Evolutionary conservation across 2,329 filamentous ascomycete genomes (phyloP), one percentile per base, ranked within the genome.

Genomic region (Alternaria consortialis): DNA sequence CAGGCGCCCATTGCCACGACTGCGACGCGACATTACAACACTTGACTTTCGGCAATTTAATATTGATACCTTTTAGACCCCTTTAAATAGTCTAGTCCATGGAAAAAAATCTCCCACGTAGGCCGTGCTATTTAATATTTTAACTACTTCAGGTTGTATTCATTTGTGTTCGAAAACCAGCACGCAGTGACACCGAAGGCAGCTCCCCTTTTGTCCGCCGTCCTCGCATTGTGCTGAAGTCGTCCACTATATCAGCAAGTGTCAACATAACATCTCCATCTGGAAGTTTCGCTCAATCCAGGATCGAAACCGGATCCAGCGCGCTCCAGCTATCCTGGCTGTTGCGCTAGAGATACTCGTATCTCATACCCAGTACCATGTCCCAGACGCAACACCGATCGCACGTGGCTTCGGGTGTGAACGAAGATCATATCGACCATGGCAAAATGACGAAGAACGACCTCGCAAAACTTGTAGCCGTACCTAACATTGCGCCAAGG

Each of bases 401-500:
- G 7, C 23, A 25, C 7, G 17, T 17, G 5, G 1, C 34, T 39
- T 9, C 23, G 4, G 34, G 9, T 9, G 8, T 17, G 15, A 20
- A 39, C 9, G 1, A 5, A 27, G 12, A 2, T 31, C 34, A 27
- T 42, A 12, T 9, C 3, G 8, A 17, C 7, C 27, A 39, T 15
- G 23, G 32, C 7, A 53, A 37, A n/a, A 29, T n/a, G 17, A 25
- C n/a, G 17, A 53, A 34, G 29, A 27, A 29, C 15, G 27, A 50
- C 29, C 6, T 50, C 2, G 56, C 60, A 34, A 59, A 48, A 3
- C 40, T 53, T 43, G 56, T 62, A 50, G 60, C 60, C 32, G 34
- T 62, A 25, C 56, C 60, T n/a, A 48, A 53, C 5, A 52, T 59
- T 34, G 20, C 52, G 29, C 13, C 42, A 17, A 50, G 25, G 23